These are phyloP conservation scores for Tricharina praecox DNA, from an alignment of 495 filamentous ascomycete genomes.

Conservation along the genomic window DNA sequence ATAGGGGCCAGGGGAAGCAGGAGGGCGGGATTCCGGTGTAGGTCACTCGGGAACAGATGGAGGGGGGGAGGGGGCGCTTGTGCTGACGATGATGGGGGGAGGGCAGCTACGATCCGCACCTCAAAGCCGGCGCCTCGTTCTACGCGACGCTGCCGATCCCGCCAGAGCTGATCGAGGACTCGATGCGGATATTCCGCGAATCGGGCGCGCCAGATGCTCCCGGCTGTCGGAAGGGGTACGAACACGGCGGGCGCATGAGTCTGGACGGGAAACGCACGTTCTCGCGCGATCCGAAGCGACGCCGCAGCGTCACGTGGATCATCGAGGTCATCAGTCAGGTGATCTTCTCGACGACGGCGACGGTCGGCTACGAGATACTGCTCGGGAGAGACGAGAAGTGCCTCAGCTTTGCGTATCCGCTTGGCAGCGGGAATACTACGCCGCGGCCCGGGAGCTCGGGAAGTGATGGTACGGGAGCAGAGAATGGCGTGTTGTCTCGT, in stretches of 20 bases:
- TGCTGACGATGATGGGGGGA: too few species aligned
- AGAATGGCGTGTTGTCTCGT: conserved; percentile 13
- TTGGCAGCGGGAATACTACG: conserved; percentile 8
- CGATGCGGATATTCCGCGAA: background rate
- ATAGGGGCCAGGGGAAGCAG: conserved; percentile 3
- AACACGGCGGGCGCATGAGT: conserved; percentile 12
- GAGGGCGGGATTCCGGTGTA: conserved; percentile 15
- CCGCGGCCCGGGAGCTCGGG: too few species aligned
- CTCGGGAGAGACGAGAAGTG: conserved; percentile 74
- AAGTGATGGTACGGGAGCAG: background rate
- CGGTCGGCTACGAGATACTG: conserved; percentile 77
- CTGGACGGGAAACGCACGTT: conserved; percentile 7
- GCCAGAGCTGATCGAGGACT: conserved; percentile 28
- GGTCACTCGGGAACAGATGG: too few species aligned
- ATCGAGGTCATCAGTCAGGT: conserved; percentile 84
- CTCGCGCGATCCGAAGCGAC: conserved; percentile 20
- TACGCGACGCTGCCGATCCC: conserved; percentile 61
- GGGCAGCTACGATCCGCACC: conserved; percentile 86
- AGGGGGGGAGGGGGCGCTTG: too few species aligned
- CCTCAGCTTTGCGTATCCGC: conserved; percentile 39
- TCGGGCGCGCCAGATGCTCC: too few species aligned
- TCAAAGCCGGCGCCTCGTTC: conserved; percentile 85
- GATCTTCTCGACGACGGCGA: conserved; percentile 72
- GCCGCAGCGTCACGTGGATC: conserved; percentile 60
- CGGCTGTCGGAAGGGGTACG: conserved; percentile 15